These are phyloP conservation scores for Aspergillus tubingensis DNA, from an alignment of 2,329 filamentous ascomycete species.

Conservation along the genomic window DNA sequence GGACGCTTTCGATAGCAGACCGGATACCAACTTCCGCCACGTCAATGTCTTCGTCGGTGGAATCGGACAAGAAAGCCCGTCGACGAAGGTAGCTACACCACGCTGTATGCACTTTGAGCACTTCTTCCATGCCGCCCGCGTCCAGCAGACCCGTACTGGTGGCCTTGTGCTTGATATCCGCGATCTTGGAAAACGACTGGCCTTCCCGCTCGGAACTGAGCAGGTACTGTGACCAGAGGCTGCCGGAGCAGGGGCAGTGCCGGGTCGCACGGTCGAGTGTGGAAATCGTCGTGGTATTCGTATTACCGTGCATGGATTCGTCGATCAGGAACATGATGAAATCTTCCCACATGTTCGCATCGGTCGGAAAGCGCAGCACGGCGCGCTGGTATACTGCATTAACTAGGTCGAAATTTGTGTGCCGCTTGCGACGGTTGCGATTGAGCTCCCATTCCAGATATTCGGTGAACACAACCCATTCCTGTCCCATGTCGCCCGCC, in stretches of 20 bases:
- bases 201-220: slow-evolving; percentile 78
- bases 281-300: slow-evolving; percentile 59
- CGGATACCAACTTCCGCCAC: slow-evolving; percentile 87
- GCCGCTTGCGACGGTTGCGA: slow-evolving; percentile 59
- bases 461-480: slow-evolving; percentile 58
- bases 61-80: slow-evolving; percentile 72
- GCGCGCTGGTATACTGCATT: slow-evolving; percentile 75
- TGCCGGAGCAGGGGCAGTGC: slow-evolving; percentile 91
- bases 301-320: slow-evolving; percentile 51
- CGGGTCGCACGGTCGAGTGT: slow-evolving; percentile 78
- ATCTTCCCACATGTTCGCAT: slow-evolving; percentile 79
- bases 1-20: slow-evolving; percentile 82
- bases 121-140: slow-evolving; percentile 79
- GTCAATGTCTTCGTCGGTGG: slow-evolving; percentile 79
- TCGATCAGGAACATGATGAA: slow-evolving; percentile 72
- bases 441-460: slow-evolving; percentile 86
- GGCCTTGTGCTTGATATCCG: slow-evolving; percentile 87
- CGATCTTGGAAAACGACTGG: slow-evolving; percentile 75
- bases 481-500: slow-evolving; percentile 53
- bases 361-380: slow-evolving; percentile 69
- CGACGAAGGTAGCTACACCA: slow-evolving; percentile 95
- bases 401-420: slow-evolving; percentile 56
- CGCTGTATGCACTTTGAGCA: slow-evolving; percentile 86
- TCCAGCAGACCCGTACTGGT: slow-evolving; percentile 84
- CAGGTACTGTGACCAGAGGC: slow-evolving; percentile 87